These are phyloP conservation scores for Ogataea paradorogensis DNA, from an alignment of 805 yeast genomes.

Conservation along the genomic window DNA sequence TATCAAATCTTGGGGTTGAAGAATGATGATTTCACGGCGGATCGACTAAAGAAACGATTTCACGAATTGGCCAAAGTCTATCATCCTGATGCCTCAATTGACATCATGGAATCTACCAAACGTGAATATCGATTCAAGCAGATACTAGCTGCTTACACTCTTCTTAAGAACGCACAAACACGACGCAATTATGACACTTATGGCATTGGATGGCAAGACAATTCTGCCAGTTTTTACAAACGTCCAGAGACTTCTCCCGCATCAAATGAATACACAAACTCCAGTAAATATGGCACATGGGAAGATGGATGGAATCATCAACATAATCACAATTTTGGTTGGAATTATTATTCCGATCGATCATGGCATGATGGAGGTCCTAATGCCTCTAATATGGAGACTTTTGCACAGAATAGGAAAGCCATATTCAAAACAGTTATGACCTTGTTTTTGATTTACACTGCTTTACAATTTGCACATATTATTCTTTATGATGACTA, in stretches of 20 bases:
- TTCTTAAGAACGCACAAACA: constrained; percentile 44
- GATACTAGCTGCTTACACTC: constrained; percentile 56
- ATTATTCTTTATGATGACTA: constrained; percentile 30
- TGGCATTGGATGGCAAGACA: constrained; percentile 44
- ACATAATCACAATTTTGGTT: constrained; percentile 18
- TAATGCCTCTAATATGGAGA: constrained; percentile 26
- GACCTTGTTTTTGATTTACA: constrained; percentile 27
- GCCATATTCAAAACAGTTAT: constrained; percentile 28
- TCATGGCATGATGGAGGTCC: constrained; percentile 28
- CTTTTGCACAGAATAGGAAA: constrained; percentile 27
- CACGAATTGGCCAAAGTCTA: constrained; percentile 66
- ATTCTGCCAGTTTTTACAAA: constrained; percentile 21
- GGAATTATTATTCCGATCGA: constrained; percentile 28
- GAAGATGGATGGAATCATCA: constrained; percentile 25
- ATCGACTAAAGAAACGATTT: constrained; percentile 46
- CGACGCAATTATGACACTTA: constrained; percentile 46
- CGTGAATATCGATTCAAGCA: constrained; percentile 50
- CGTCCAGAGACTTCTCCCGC: constrained; percentile 18
- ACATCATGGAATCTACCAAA: constrained; percentile 18
- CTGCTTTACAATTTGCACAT: constrained; percentile 31
- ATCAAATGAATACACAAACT: constrained; percentile 12
- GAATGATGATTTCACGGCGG: constrained; percentile 35
- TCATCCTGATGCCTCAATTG: constrained; percentile 64
- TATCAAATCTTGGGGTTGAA: constrained; percentile 60
- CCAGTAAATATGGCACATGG: constrained; percentile 29